phyloP scores from a whole-genome alignment of 169 alveolate genomes.

The Plasmodium berghei region DNA sequence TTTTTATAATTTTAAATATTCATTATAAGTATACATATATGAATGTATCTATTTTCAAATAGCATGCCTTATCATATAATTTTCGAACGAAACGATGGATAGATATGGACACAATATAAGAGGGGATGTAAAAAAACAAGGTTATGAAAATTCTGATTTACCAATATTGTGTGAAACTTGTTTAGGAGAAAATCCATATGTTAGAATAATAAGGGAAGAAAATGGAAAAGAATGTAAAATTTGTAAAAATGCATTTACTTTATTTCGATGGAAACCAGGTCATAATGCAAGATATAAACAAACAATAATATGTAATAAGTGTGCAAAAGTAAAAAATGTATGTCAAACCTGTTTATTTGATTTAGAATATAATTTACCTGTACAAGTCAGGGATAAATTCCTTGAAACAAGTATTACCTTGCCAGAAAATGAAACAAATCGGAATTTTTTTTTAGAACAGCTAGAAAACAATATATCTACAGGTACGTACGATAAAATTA shows the following conservation, averaged over 20 bases:
- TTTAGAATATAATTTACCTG: constrained; percentile 97
- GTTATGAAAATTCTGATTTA: constrained; percentile 94
- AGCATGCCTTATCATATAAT: no score
- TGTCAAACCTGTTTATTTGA: constrained; percentile 98
- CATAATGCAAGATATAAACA: constrained; percentile 94
- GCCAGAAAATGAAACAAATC: constrained; percentile 85
- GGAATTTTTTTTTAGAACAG: constrained; percentile 81
- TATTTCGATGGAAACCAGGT: constrained; percentile 99
- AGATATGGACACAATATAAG: constrained; percentile 88
- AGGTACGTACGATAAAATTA: constrained; percentile 39
- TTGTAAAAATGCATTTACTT: constrained; percentile 97
- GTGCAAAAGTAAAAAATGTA: constrained; percentile 98
- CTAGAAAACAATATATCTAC: constrained; percentile 77
- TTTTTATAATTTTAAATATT: no score
- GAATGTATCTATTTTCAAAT: no score
- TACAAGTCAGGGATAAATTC: constrained; percentile 95
- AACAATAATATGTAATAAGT: constrained; percentile 97
- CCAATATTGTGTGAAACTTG: constrained; percentile 98
- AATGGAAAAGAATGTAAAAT: constrained; percentile 97
- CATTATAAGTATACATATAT: no score
- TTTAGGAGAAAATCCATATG: constrained; percentile 97
- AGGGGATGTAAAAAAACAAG: constrained; percentile 83
- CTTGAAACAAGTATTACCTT: constrained; percentile 77
- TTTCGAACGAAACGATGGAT: constrained; percentile 76
- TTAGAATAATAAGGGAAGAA: constrained; percentile 95